A percentile compares a stretch with the other conserved stretches of the same genome.
Conservation (phyloP, 345 rosid genomes). For the Salix arbutifolia region DNA sequence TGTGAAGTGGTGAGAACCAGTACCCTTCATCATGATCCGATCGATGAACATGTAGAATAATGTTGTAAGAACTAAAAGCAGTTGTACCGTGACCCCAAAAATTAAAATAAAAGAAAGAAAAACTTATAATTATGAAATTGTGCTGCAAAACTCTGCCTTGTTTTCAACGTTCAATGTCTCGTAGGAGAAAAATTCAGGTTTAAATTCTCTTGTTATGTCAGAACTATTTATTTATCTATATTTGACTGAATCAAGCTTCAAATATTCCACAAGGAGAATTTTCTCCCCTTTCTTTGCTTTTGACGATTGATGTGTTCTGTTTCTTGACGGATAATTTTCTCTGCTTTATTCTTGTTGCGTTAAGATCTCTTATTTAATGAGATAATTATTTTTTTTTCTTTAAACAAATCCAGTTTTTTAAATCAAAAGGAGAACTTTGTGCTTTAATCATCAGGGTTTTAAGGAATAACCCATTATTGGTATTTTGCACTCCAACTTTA, state of each 20-base stretch:
- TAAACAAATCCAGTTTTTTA: background rate
- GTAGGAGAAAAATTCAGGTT: background rate
- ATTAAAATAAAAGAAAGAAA: background rate
- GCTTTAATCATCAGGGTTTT: background rate
- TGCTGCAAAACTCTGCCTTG: background rate
- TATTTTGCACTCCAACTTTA: background rate
- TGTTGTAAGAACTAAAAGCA: background rate
- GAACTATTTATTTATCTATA: conserved; percentile 5
- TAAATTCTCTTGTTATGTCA: background rate
- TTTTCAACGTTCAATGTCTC: background rate
- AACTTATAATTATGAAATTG: background rate
- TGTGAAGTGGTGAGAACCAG: background rate
- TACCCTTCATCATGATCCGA: background rate
- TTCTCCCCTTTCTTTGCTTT: background rate
- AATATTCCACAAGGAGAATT: background rate
- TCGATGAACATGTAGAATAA: background rate
- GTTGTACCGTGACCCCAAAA: background rate
- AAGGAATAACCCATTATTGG: background rate
- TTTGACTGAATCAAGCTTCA: background rate
- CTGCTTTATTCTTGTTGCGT: conserved; percentile 5
- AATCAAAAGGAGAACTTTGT: background rate
- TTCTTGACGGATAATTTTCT: background rate
- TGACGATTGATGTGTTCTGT: background rate
- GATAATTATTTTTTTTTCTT: background rate
- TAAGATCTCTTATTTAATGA: background rate